Conservation (phyloP, 176 grass and related monocot species). For the Avena insularis region DNA sequence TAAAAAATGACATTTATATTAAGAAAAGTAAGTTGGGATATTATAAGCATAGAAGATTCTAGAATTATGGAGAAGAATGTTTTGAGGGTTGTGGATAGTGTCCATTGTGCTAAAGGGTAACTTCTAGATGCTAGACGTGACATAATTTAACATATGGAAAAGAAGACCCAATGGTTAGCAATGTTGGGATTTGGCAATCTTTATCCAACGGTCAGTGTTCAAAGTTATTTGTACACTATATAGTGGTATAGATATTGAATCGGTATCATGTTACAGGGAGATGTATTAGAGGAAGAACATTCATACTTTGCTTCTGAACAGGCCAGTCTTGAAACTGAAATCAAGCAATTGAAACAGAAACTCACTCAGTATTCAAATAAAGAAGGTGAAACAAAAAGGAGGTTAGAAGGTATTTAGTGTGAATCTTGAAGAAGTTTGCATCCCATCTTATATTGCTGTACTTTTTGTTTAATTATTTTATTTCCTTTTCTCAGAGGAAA, state of each 20-base stretch:
- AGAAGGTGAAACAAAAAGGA: conserved; percentile 59
- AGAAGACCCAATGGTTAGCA: too few species aligned
- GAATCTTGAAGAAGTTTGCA: conserved; percentile 19
- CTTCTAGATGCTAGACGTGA: too few species aligned
- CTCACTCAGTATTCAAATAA: conserved; percentile 58
- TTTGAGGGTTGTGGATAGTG: too few species aligned
- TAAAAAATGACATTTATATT: too few species aligned
- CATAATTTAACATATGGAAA: too few species aligned
- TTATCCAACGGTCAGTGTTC: too few species aligned
- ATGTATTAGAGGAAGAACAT: conserved; percentile 59
- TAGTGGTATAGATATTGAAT: conserved; percentile 13
- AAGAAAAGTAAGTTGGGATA: too few species aligned
- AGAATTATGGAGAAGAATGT: too few species aligned
- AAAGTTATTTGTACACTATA: too few species aligned
- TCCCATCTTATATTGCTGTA: not conserved
- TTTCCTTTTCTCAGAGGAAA: conserved; percentile 69
- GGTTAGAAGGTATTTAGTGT: conserved; percentile 65
- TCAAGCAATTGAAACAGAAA: conserved; percentile 69
- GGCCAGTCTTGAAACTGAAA: conserved; percentile 75
- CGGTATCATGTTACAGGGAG: conserved; percentile 61
- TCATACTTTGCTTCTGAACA: conserved; percentile 46
- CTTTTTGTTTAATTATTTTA: conserved; percentile 37
- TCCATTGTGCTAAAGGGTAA: too few species aligned
- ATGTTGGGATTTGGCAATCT: too few species aligned
- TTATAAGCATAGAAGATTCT: too few species aligned